Conservation (phyloP, 2,329 filamentous ascomycete species). For the Microdochium nivale region DNA sequence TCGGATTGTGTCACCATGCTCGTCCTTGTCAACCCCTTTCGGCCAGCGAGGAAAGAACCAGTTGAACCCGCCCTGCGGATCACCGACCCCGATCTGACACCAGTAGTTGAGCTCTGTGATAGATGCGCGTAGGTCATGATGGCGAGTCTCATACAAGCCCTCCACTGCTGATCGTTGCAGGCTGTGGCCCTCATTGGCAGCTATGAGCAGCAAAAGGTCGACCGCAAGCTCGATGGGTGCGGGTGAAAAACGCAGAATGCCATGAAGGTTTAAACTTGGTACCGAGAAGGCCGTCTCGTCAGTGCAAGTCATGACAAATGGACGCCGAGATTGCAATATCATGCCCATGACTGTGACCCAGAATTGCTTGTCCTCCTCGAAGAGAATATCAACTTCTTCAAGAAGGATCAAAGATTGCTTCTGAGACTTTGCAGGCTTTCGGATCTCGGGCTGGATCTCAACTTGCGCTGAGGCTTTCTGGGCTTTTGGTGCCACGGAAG, state of each 20-base stretch:
- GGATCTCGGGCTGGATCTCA: slow-evolving; percentile 4
- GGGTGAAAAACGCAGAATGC: slow-evolving; percentile 67
- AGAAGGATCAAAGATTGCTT: slow-evolving; percentile 92
- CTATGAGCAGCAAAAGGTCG: slow-evolving; percentile 74
- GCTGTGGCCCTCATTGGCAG: slow-evolving; percentile 82
- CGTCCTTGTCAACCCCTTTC: slow-evolving; percentile 59
- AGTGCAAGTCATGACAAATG: slow-evolving; percentile 93
- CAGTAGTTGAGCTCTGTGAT: slow-evolving; percentile 86
- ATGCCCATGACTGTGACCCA: slow-evolving; percentile 76
- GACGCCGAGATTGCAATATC: slow-evolving; percentile 77
- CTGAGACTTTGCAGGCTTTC: slow-evolving; percentile 40
- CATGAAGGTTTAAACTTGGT: slow-evolving; percentile 68
- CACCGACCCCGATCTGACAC: slow-evolving; percentile 94
- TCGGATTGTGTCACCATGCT: slow-evolving; percentile 58
- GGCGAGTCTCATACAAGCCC: slow-evolving; percentile 60
- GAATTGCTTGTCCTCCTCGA: slow-evolving; percentile 92
- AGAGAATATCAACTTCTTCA: slow-evolving; percentile 89
- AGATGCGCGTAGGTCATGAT: slow-evolving; percentile 68
- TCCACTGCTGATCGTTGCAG: slow-evolving; percentile 59
- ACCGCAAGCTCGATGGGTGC: slow-evolving; percentile 60
- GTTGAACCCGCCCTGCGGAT: slow-evolving; percentile 76
- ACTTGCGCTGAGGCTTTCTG: slow-evolving; percentile 20
- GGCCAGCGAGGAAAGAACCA: slow-evolving; percentile 83
- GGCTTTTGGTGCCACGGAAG: slow-evolving; percentile 7
- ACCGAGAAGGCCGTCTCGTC: slow-evolving; percentile 77